phyloP scores from a whole-genome alignment of 257 asterid genomes.

The Solanum rostratum region DNA sequence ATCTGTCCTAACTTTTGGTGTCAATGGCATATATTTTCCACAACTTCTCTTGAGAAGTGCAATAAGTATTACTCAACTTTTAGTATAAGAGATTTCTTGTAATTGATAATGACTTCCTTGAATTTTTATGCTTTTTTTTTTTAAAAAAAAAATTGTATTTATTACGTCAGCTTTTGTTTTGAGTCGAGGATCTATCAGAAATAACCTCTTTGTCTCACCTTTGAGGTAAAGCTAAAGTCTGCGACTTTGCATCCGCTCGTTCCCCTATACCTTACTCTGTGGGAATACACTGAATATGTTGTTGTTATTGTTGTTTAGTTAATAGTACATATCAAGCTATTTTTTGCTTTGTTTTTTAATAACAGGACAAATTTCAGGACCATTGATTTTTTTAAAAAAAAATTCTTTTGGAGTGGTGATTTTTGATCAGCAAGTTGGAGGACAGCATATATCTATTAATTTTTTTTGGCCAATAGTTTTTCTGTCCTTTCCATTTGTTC shows the following conservation, averaged over 20 bases:
- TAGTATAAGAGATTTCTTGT: slow-evolving; percentile 5
- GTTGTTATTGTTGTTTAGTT: slow-evolving; percentile 1
- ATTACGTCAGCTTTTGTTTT: too few species aligned
- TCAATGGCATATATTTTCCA: slow-evolving; percentile 7
- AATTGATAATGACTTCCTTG: slow-evolving; percentile 12
- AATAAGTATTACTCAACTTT: not conserved
- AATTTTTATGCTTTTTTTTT: not conserved
- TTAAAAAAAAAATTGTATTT: not conserved
- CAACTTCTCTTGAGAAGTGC: not conserved
- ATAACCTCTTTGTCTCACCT: too few species aligned
- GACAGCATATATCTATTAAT: slow-evolving; percentile 35
- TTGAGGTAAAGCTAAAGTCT: too few species aligned
- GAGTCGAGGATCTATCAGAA: too few species aligned
- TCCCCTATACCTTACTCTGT: too few species aligned
- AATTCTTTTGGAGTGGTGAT: not conserved
- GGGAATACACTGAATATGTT: not conserved
- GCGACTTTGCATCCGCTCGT: too few species aligned
- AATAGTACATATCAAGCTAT: slow-evolving; percentile 22
- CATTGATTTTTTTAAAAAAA: slow-evolving; percentile 11
- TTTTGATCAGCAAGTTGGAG: slow-evolving; percentile 39
- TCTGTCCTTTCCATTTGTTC: slow-evolving; percentile 41
- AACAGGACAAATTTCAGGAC: slow-evolving; percentile 42
- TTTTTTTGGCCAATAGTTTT: slow-evolving; percentile 43
- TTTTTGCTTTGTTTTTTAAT: slow-evolving; percentile 17
- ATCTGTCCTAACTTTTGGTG: slow-evolving; percentile 3